Conservation (phyloP, 345 rosid species). For the Melastoma malabathricum region DNA sequence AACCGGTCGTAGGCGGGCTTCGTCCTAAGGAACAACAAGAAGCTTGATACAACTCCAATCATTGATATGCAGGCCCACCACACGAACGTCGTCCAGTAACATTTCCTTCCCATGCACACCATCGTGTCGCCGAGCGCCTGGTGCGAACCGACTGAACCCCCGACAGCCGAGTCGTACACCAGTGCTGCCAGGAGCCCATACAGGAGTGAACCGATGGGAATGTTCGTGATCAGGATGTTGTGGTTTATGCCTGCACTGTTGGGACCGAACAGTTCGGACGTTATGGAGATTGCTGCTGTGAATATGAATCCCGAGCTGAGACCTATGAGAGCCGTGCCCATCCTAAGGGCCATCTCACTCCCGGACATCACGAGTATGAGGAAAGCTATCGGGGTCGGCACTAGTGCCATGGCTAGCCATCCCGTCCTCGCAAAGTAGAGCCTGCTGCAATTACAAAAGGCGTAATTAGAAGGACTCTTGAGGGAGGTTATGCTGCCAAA, state of each 20-base stretch:
- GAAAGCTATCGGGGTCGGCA: conserved; percentile 70
- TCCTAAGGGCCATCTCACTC: conserved; percentile 22
- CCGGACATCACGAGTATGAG: conserved; percentile 37
- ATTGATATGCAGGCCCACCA: conserved; percentile 41
- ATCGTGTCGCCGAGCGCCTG: conserved; percentile 13
- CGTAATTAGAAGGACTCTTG: conserved; percentile 1
- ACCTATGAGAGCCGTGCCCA: conserved; percentile 45
- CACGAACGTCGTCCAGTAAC: conserved; percentile 35
- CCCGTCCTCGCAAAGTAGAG: conserved; percentile 62
- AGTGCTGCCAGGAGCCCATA: conserved; percentile 68
- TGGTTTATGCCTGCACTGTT: conserved; percentile 71
- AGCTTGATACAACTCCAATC: conserved; percentile 30
- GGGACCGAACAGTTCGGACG: conserved; percentile 77
- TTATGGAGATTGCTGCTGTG: conserved; percentile 68
- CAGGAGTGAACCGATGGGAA: conserved; percentile 71
- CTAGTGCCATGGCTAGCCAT: conserved; percentile 53
- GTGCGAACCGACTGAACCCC: conserved; percentile 7
- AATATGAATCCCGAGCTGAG: conserved; percentile 70
- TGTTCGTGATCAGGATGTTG: conserved; percentile 82
- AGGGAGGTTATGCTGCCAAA: not conserved
- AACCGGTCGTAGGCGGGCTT: conserved; percentile 32
- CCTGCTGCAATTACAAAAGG: conserved; percentile 43
- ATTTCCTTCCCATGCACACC: conserved; percentile 50
- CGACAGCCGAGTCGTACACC: conserved; percentile 49
- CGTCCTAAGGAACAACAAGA: conserved; percentile 37